Evolutionary conservation across 2,329 filamentous ascomycete species (phyloP), one percentile per base, ranked within the genome.

Genomic region (Phaeosphaeriaceae sp.): DNA sequence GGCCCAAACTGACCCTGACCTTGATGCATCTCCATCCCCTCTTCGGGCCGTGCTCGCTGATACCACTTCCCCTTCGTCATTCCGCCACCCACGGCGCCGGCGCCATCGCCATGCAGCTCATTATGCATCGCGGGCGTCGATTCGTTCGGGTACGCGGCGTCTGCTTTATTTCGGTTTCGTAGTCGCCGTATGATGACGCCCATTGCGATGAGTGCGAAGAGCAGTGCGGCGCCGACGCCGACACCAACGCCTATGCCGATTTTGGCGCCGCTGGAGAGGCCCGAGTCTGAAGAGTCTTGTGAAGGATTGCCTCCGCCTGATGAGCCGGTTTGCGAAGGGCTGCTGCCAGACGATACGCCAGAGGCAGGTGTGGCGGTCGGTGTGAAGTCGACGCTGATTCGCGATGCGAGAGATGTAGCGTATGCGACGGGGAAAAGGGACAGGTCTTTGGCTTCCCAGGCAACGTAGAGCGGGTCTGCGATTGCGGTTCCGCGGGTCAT

Each of bases 391-490:
- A 57, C 46, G 24, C 55, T 47, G 24, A 57, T 53, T 20, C 27
- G 31, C 15, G 53, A 46, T 20, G 55, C 55, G 17, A 57, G 46
- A 7, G 51, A 57, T 24, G 55, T 53, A 17, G 51, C 55, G 22
- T 57, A 57, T 33, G 33, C 44, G 44, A 51, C 27, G 1, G 55
- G 55, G 41, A 57, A 57, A 5, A 45, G 24, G 2, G 55, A 49
- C 2, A 57, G 19, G 36, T 57, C 55, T 1, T 22, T 22, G 22
- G 44, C 24, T 54, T 53, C 51, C 50, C 47, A 54, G n/a, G 45
- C 56, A 24, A 58, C 56, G 20, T 54, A 47, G 17, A 54, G 31
- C 3, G 56, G 56, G 17, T 58, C 56, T 19, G 56, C 51, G 19
- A 58, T 41, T 5, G 51, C 51, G 11, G 51, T 53, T 7, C 56